Conservation (phyloP, 1,284 basidiomycete species). For the Tetrapyrgos nigripes region DNA sequence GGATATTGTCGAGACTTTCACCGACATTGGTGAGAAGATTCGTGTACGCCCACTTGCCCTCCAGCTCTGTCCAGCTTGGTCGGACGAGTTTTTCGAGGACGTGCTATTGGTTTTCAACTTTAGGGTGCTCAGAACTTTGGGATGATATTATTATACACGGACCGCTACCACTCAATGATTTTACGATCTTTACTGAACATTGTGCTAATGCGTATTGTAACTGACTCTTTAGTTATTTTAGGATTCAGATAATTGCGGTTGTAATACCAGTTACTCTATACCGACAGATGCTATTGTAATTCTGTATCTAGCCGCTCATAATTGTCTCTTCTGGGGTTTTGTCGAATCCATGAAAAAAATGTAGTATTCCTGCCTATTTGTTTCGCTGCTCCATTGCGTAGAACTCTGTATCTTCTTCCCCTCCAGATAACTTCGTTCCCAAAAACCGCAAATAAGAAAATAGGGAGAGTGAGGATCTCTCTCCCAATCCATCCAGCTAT, state of each 20-base stretch:
- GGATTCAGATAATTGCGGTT: neutral
- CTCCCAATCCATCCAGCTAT: constrained; percentile 78
- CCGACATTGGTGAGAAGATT: constrained; percentile 51
- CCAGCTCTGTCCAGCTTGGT: constrained; percentile 54
- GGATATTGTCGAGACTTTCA: constrained; percentile 37
- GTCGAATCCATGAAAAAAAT: constrained; percentile 25
- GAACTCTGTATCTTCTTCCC: constrained; percentile 69
- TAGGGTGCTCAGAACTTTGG: constrained; percentile 10
- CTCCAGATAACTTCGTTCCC: constrained; percentile 88
- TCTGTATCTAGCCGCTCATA: constrained; percentile 38
- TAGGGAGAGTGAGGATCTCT: constrained; percentile 84
- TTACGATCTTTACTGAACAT: neutral
- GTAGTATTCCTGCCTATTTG: constrained; percentile 14
- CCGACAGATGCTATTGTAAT: constrained; percentile 27
- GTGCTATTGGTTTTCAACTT: constrained; percentile 61
- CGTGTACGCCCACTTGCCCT: constrained; percentile 53
- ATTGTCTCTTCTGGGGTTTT: constrained; percentile 21
- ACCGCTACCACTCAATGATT: constrained; percentile 6
- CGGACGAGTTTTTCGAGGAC: constrained; percentile 61
- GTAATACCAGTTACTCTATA: constrained; percentile 7
- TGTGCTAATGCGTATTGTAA: neutral
- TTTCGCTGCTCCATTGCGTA: constrained; percentile 68
- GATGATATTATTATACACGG: constrained; percentile 4
- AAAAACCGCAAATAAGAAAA: constrained; percentile 82
- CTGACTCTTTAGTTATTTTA: neutral